Conservation (phyloP, 129 eudicot species). For the Flaveria bidentis region DNA sequence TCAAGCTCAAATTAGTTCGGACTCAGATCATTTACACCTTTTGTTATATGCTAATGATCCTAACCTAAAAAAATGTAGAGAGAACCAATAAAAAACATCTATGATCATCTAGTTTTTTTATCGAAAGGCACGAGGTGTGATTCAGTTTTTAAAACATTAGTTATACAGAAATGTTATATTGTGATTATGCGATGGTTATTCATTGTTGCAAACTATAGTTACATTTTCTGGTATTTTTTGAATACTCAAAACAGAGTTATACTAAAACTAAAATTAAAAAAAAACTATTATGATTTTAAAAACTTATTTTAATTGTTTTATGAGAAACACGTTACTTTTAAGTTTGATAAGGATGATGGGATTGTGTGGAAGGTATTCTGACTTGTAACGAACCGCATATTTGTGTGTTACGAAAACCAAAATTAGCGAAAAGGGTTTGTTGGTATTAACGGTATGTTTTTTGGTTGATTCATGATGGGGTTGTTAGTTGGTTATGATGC, state of each 20-base stretch:
- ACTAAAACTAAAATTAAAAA: not conserved
- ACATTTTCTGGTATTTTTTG: not conserved
- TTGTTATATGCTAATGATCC: too few species aligned
- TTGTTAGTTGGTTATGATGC: conserved; percentile 33
- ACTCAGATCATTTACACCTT: too few species aligned
- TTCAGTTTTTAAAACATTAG: not conserved
- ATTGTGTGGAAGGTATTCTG: conserved; percentile 46
- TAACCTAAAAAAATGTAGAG: not conserved
- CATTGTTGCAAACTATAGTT: too few species aligned
- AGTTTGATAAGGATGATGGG: conserved; percentile 38
- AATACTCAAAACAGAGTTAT: not conserved
- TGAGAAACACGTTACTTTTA: conserved; percentile 42
- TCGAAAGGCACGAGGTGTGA: too few species aligned
- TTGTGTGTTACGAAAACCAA: conserved; percentile 38
- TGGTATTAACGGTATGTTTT: conserved; percentile 26
- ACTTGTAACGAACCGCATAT: conserved; percentile 13
- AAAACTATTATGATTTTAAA: not conserved
- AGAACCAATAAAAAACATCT: too few species aligned
- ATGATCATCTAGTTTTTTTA: too few species aligned
- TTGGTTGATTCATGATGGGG: conserved; percentile 40
- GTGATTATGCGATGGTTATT: not conserved
- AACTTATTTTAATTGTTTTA: not conserved
- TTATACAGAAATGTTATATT: not conserved
- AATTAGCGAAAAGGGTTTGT: conserved; percentile 25
- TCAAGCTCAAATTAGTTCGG: too few species aligned